phyloP scores from a whole-genome alignment of 2,329 filamentous ascomycete species.

The Beauveria medogensis region DNA sequence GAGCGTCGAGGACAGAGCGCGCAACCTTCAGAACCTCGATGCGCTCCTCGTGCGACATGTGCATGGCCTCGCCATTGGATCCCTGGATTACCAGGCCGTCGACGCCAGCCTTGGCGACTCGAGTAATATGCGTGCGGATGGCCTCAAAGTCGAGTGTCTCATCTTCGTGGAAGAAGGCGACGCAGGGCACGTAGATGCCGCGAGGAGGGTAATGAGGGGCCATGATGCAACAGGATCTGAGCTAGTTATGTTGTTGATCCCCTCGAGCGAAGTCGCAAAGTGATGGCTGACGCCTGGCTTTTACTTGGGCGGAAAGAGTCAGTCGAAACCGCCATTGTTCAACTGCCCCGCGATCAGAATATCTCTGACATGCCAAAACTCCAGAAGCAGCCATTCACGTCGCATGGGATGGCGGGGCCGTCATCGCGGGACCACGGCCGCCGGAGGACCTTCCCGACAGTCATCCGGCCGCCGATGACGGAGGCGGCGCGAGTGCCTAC shows the following conservation, averaged over 20 bases:
- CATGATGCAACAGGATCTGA: not conserved
- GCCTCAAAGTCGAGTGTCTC: slow-evolving; percentile 26
- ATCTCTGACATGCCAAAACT: slow-evolving; percentile 9
- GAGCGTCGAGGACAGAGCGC: slow-evolving; percentile 52
- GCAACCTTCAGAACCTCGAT: slow-evolving; percentile 56
- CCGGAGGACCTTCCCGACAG: slow-evolving; percentile 3
- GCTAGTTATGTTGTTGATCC: fast-evolving
- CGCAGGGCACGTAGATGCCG: slow-evolving; percentile 31
- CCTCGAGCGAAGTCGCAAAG: not conserved
- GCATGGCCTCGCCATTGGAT: slow-evolving; percentile 77
- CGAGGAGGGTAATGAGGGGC: slow-evolving; percentile 11
- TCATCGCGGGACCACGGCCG: not conserved
- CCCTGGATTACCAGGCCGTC: slow-evolving; percentile 72
- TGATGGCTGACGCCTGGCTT: not conserved
- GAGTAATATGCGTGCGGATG: slow-evolving; percentile 26
- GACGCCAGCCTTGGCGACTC: slow-evolving; percentile 57
- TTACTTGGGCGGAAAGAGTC: not conserved
- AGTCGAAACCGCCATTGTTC: not conserved
- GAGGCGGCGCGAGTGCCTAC: not conserved
- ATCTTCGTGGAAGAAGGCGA: slow-evolving; percentile 28
- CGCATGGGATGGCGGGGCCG: not conserved
- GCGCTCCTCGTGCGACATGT: slow-evolving; percentile 65
- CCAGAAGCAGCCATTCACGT: not conserved
- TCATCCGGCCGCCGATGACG: not conserved
- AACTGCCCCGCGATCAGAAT: not conserved